phyloP scores from a whole-genome alignment of 2,329 filamentous ascomycete genomes.

The Pseudogymnoascus pannorum region DNA sequence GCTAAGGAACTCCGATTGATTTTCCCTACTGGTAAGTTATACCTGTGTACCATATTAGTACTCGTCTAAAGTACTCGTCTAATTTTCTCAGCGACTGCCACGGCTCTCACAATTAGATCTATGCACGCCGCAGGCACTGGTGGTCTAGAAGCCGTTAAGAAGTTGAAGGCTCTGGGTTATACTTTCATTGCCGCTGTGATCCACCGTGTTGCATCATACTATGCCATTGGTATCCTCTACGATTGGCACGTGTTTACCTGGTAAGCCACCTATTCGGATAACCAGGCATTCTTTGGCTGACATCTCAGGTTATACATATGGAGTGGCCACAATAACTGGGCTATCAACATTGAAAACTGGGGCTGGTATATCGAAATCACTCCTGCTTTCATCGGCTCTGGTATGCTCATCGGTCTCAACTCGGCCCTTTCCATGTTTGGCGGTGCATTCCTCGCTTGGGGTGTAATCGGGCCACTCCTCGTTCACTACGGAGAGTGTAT shows the following conservation, averaged over 20 bases:
- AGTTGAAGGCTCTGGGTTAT: conserved; percentile 47
- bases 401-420: conserved; percentile 46
- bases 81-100: conserved; percentile 40
- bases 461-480: conserved; percentile 48
- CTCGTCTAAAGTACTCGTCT: neutral
- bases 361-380: conserved; percentile 54
- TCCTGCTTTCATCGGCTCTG: conserved; percentile 51
- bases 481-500: conserved; percentile 45
- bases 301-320: conserved; percentile 45
- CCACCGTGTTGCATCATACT: conserved; percentile 50
- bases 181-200: conserved; percentile 44
- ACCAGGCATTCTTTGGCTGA: conserved; percentile 16
- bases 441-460: conserved; percentile 39
- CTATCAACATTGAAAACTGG: conserved; percentile 51
- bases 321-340: conserved; percentile 43
- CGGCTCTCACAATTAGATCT: conserved; percentile 53
- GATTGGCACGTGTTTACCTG: conserved; percentile 49
- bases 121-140: conserved; percentile 52
- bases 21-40: conserved; percentile 41
- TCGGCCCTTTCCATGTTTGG: conserved; percentile 50
- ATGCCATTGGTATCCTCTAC: conserved; percentile 52
- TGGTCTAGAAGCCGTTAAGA: conserved; percentile 44
- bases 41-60: neutral
- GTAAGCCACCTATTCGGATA: conserved; percentile 16
- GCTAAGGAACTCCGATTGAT: conserved; percentile 52